Evolutionary conservation across 2,329 filamentous ascomycete species (phyloP).

Genomic region (Fusarium fracticaudum): DNA sequence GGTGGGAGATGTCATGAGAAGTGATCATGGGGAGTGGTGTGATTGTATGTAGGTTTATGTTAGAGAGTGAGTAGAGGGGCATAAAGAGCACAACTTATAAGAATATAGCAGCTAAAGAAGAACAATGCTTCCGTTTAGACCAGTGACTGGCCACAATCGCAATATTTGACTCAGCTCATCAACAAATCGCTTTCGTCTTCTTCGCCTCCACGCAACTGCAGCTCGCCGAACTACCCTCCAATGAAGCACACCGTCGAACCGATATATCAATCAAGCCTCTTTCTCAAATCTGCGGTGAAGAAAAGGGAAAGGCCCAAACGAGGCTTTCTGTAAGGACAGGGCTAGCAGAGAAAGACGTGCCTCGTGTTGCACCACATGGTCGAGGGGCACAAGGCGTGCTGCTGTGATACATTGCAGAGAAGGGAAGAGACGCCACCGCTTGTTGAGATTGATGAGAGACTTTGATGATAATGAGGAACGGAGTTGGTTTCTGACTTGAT

Average conservation of each 20-base stretch:
- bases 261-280: slow-evolving; percentile 20
- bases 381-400: slow-evolving; percentile 29
- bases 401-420: slow-evolving; percentile 8
- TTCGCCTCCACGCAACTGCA: slow-evolving; percentile 16
- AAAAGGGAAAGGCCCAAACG: neutral
- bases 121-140: too few species aligned
- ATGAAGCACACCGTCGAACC: neutral
- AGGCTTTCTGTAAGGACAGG: slow-evolving; percentile 1
- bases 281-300: slow-evolving; percentile 26
- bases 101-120: neutral
- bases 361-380: slow-evolving; percentile 24
- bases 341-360: slow-evolving; percentile 3
- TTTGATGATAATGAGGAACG: neutral
- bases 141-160: neutral
- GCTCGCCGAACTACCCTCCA: slow-evolving; percentile 23
- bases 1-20: neutral
- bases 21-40: neutral
- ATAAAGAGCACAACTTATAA: neutral
- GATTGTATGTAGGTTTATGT: neutral
- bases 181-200: neutral
- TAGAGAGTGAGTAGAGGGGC: neutral
- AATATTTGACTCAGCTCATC: neutral
- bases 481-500: too few species aligned
- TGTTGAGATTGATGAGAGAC: slow-evolving; percentile 5
- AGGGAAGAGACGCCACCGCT: slow-evolving; percentile 31